A percentile compares a stretch with the other conserved stretches of the same genome.
Conservation (phyloP, 345 rosid species). For the Erodium maritimum region DNA sequence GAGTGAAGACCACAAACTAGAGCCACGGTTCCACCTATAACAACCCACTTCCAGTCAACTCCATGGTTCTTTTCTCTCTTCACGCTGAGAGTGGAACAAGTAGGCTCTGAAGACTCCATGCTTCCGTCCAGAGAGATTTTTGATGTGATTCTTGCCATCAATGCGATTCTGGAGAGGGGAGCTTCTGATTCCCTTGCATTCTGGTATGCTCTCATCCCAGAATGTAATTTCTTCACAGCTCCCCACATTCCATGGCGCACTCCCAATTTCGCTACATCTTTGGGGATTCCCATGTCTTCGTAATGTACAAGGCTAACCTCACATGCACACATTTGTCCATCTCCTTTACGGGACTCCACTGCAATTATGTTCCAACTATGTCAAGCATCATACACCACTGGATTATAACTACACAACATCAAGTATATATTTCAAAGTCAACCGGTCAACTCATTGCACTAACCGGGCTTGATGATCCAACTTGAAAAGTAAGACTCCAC, state of each 20-base stretch:
- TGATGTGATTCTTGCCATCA: conserved; percentile 61
- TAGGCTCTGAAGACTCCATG: conserved; percentile 30
- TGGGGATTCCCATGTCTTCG: conserved; percentile 98
- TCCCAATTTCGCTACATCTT: conserved; percentile 91
- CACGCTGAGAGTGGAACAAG: not conserved
- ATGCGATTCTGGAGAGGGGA: conserved; percentile 54
- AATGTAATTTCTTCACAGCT: conserved; percentile 71
- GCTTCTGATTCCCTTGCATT: conserved; percentile 46
- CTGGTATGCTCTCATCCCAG: conserved; percentile 80
- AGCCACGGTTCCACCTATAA: conserved; percentile 68
- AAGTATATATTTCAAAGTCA: not conserved
- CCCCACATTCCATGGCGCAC: conserved; percentile 99
- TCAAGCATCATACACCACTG: conserved; percentile 1
- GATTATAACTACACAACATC: not conserved
- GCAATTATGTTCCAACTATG: conserved; percentile 4
- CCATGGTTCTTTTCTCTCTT: conserved; percentile 35
- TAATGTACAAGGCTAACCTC: conserved; percentile 79
- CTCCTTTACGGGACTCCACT: conserved; percentile 88
- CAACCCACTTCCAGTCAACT: conserved; percentile 87
- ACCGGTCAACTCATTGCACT: conserved; percentile 3
- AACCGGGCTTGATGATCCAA: conserved; percentile 87
- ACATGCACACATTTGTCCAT: conserved; percentile 69
- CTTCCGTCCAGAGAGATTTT: conserved; percentile 34
- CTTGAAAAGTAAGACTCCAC: conserved; percentile 84
- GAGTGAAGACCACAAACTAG: conserved; percentile 64